These are phyloP conservation scores for Effrenium voratum DNA, from an alignment of 73 alveolate genomes.

Conservation along the genomic window DNA sequence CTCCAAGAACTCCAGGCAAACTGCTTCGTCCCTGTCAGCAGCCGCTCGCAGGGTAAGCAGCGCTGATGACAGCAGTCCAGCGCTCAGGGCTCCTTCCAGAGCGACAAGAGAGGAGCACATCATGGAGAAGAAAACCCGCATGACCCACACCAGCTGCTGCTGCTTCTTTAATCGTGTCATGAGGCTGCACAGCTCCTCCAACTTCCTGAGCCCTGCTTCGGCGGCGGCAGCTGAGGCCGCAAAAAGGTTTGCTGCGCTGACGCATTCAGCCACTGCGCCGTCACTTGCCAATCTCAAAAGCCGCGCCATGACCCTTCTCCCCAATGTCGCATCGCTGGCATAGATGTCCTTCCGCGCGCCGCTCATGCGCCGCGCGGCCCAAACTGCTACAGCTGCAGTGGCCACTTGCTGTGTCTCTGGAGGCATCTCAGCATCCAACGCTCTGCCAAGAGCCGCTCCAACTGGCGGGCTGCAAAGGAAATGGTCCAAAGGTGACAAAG, in stretches of 20 bases:
- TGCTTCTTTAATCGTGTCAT: not conserved
- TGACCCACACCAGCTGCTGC: slow-evolving; percentile 53
- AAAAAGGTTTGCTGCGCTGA: not conserved
- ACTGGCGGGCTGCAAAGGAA: no score
- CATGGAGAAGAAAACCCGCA: slow-evolving; percentile 41
- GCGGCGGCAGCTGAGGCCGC: not conserved
- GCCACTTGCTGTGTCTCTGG: slow-evolving; percentile 26
- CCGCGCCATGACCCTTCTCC: no score
- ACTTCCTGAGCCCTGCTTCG: not conserved
- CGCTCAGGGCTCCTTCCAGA: slow-evolving; percentile 11
- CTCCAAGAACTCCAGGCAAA: slow-evolving; percentile 69
- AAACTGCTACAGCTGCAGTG: not conserved
- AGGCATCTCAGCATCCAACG: not conserved
- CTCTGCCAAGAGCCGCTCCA: no score
- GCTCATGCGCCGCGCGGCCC: slow-evolving; percentile 41
- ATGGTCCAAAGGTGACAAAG: no score
- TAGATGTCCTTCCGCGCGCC: not conserved
- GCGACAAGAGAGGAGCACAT: slow-evolving; percentile 19
- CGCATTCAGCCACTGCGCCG: not conserved
- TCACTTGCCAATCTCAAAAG: not conserved
- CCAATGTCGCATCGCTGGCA: not conserved
- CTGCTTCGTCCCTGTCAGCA: slow-evolving; percentile 58
- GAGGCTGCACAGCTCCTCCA: not conserved
- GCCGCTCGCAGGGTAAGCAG: slow-evolving; percentile 41
- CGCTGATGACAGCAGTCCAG: slow-evolving; percentile 13